A percentile compares a stretch with the other conserved stretches of the same genome.
Conservation (phyloP, 2,329 filamentous ascomycete genomes). For the Monilinia polystroma region DNA sequence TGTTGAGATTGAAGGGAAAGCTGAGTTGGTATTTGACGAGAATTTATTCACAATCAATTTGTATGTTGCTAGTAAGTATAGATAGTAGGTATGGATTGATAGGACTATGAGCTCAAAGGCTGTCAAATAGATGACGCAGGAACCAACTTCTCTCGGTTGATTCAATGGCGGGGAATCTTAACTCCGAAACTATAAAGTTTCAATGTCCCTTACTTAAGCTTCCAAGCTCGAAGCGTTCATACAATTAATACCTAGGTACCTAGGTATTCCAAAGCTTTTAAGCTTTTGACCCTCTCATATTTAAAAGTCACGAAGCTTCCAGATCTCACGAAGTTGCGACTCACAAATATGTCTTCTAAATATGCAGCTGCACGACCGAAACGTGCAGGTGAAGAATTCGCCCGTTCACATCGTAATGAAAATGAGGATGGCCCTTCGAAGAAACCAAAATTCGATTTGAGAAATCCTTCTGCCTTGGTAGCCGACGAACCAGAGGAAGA, state of each 20-base stretch:
- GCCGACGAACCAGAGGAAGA: constrained; percentile 76
- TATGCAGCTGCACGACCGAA: constrained; percentile 73
- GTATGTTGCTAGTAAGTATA: not conserved
- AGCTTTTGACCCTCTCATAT: not conserved
- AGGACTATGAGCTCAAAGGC: not conserved
- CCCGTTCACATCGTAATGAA: constrained; percentile 68
- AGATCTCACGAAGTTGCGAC: not conserved
- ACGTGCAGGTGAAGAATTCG: constrained; percentile 77
- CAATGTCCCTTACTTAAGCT: too few species aligned
- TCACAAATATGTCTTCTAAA: constrained; percentile 52
- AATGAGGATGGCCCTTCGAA: constrained; percentile 54
- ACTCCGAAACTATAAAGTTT: constrained; percentile 21
- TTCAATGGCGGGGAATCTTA: constrained; percentile 18
- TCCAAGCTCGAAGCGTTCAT: too few species aligned
- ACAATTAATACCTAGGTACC: not conserved
- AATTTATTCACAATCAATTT: not conserved
- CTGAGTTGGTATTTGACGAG: not conserved
- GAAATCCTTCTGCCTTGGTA: constrained; percentile 89
- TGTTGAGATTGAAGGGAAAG: not conserved
- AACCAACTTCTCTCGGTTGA: constrained; percentile 17
- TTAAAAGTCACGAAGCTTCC: not conserved
- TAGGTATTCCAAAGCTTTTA: not conserved
- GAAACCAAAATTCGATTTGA: constrained; percentile 88
- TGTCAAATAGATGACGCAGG: constrained; percentile 24
- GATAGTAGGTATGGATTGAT: not conserved